Evolutionary conservation across 108 stramenopile species (phyloP).

Genomic region (Cylindrotheca closterium): DNA sequence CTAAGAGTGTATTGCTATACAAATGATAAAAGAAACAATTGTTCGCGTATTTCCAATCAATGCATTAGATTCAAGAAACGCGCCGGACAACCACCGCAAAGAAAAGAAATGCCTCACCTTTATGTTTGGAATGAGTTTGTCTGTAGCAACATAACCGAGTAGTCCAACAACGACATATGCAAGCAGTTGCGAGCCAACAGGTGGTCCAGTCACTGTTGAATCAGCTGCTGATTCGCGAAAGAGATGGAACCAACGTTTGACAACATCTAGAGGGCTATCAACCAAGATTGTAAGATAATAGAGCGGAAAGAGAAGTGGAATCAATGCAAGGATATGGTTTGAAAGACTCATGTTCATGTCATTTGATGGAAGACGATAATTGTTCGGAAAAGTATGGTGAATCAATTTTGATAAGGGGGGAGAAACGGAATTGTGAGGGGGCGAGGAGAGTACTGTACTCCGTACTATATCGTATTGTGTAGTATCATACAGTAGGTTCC

Average conservation of each 20-base stretch:
- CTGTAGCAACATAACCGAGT: conserved; percentile 39
- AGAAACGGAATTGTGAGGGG: too few relatives aligned
- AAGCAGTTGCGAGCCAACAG: conserved; percentile 50
- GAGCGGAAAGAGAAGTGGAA: conserved; percentile 26
- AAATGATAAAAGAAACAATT: neutral
- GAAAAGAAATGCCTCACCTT: conserved; percentile 23
- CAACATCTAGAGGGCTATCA: conserved; percentile 25
- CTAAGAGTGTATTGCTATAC: conserved; percentile 64
- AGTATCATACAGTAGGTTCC: too few relatives aligned
- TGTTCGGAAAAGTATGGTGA: too few relatives aligned
- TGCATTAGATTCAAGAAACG: neutral
- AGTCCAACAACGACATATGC: conserved; percentile 43
- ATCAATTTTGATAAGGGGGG: too few relatives aligned
- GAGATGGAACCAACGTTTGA: conserved; percentile 22
- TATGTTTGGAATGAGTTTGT: conserved; percentile 50
- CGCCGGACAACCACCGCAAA: neutral
- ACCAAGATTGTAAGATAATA: conserved; percentile 15
- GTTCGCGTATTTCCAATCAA: neutral
- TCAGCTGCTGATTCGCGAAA: neutral
- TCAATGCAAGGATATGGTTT: conserved; percentile 16
- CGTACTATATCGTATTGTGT: too few relatives aligned
- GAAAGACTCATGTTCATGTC: neutral
- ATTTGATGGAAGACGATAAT: too few relatives aligned
- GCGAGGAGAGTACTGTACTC: too few relatives aligned
- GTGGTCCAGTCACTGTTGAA: conserved; percentile 7